Percentiles rank a stretch among this genome's conserved stretches.
phyloP scores from a whole-genome alignment of 2,329 filamentous ascomycete genomes.

The Geosmithia morbida region DNA sequence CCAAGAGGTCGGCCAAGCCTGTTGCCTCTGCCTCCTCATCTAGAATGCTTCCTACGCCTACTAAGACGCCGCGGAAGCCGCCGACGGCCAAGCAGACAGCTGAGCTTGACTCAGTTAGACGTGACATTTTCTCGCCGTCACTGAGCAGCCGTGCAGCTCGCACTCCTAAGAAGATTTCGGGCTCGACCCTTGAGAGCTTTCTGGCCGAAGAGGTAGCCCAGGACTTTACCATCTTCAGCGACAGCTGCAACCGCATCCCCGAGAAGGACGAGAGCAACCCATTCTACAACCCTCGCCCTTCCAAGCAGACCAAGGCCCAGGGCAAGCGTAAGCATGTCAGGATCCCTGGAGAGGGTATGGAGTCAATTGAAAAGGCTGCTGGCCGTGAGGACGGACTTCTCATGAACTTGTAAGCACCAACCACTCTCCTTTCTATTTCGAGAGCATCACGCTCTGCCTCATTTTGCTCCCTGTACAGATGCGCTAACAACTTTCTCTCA shows the following conservation, averaged over 20 bases:
- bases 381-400: constrained; percentile 58
- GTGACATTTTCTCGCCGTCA: constrained; percentile 43
- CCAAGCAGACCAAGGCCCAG: constrained; percentile 29
- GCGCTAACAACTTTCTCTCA: constrained; percentile 18
- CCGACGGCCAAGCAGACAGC: constrained; percentile 30
- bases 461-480: constrained; percentile 1
- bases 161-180: constrained; percentile 37
- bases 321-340: constrained; percentile 40
- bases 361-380: constrained; percentile 47
- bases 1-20: not conserved
- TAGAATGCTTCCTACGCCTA: constrained; percentile 60
- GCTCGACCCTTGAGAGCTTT: constrained; percentile 43
- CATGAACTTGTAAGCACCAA: constrained; percentile 57
- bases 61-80: constrained; percentile 61
- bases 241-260: constrained; percentile 65
- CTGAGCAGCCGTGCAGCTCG: constrained; percentile 42
- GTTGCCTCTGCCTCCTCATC: constrained; percentile 3
- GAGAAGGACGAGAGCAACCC: constrained; percentile 58
- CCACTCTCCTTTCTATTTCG: not conserved
- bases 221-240: constrained; percentile 61
- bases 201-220: constrained; percentile 38
- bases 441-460: not conserved
- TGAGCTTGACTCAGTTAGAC: constrained; percentile 38
- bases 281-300: constrained; percentile 37
- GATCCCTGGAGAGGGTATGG: constrained; percentile 41